Evolutionary conservation across 2,329 filamentous ascomycete genomes (phyloP), one percentile per base, ranked within the genome.

Genomic region (Diaporthe vexans): DNA sequence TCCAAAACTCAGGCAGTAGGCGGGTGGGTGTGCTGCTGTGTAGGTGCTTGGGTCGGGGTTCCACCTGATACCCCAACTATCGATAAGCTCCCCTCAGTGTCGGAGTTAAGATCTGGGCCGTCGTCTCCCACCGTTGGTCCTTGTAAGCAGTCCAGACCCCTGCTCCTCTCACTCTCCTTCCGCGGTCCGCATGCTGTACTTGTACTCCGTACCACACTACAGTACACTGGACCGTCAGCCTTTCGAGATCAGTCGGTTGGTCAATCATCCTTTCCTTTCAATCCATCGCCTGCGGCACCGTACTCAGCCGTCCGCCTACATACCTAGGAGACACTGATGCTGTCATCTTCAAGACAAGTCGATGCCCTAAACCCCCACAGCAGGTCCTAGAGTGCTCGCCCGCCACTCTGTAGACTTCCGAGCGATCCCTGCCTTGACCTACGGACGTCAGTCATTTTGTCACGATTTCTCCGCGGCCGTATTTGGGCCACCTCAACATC

Each of bases 241-340:
- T 68, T 54, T 54, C 48, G 21, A 68, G 33, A 29, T 40, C 48
- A 54, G 48, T 13, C 46, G 21, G 46, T 67, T 37, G 29, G 29
- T 52, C 63, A 67, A 37, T 54, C 48, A 54, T 54, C 26, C 63
- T 68, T 51, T 68, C 48, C 46, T 52, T 40, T 52, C n/a, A 40
- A n/a, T 29, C 48, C 63, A 54, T 54, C 63, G n/a, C 48, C 48
- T 15, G 29, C 46, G 46, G 51, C 33, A 40, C 63, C 46, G 37
- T 15, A 24, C 48, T 54, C 9, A 26, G 33, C n/a, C 46, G 29
- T 54, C 63, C 29, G 35, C 63, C 63, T n/a, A 24, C 33, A 21
- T 29, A 63, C 40, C 24, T 48, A 33, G 0, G 19, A 68, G 48
- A 33, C 46, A 54, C 26, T 37, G 33, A 26, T 17, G 13, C 33